Evolutionary conservation across 345 rosid species (phyloP).

Genomic region (Punica granatum): DNA sequence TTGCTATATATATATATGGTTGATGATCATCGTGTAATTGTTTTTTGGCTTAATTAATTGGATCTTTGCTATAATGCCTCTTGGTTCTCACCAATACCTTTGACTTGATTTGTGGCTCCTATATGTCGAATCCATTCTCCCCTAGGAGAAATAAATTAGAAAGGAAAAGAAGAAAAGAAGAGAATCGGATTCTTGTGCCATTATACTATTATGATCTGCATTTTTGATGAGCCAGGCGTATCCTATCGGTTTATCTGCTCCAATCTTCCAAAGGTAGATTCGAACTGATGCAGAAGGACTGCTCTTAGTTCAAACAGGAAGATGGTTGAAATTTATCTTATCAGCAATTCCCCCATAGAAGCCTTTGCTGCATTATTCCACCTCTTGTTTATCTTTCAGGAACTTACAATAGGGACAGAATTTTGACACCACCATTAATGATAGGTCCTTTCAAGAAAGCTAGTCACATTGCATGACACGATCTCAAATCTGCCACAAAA

Average conservation of each 20-base stretch:
- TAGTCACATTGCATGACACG: background rate
- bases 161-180: background rate
- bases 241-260: background rate
- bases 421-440: background rate
- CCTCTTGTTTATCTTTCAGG: background rate
- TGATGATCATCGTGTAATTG: background rate
- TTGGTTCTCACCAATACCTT: too few species aligned
- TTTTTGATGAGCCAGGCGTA: background rate
- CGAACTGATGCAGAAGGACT: background rate
- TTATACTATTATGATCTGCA: background rate
- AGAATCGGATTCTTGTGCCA: slow-evolving; percentile 2
- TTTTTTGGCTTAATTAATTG: background rate
- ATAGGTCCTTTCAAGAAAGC: background rate
- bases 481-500: background rate
- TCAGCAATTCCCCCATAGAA: background rate
- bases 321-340: background rate
- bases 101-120: too few species aligned
- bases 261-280: background rate
- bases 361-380: background rate
- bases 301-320: background rate
- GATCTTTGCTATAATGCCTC: background rate
- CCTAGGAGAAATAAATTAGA: too few species aligned
- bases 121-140: too few species aligned
- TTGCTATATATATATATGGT: background rate
- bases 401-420: too few species aligned